A percentile compares a stretch with the other conserved stretches of the same genome.
These are phyloP conservation scores for Rusavskia elegans DNA, from an alignment of 495 filamentous ascomycete genomes.

Conservation along the genomic window DNA sequence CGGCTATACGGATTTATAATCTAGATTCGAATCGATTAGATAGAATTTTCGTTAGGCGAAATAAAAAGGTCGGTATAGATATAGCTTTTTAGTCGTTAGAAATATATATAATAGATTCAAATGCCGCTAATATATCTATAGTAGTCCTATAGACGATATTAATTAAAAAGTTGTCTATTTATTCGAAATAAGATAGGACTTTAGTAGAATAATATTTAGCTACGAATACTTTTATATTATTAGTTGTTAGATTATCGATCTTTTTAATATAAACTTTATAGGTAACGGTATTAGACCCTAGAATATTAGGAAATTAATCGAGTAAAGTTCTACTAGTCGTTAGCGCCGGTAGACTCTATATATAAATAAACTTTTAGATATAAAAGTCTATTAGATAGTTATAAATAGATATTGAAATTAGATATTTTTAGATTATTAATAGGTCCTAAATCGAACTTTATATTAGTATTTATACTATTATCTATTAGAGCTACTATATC, in stretches of 20 bases:
- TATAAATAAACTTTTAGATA: background rate
- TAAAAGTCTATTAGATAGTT: too few species aligned
- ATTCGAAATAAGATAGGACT: slow-evolving; percentile 52
- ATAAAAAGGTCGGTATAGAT: slow-evolving; percentile 23
- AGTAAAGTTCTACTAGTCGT: background rate
- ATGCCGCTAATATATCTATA: slow-evolving; percentile 52
- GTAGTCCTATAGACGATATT: slow-evolving; percentile 63
- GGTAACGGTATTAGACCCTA: slow-evolving; percentile 17
- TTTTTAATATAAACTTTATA: slow-evolving; percentile 70
- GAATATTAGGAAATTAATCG: background rate
- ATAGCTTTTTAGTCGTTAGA: slow-evolving; percentile 21
- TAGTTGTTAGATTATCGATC: slow-evolving; percentile 63
- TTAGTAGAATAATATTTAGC: slow-evolving; percentile 41
- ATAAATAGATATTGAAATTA: background rate
- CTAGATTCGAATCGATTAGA: slow-evolving; percentile 48
- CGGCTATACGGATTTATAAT: slow-evolving; percentile 58
- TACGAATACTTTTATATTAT: slow-evolving; percentile 58
- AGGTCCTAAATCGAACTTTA: slow-evolving; percentile 25
- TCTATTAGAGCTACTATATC: slow-evolving; percentile 5
- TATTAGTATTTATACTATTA: slow-evolving; percentile 26
- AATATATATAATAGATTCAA: slow-evolving; percentile 40
- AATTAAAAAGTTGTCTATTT: slow-evolving; percentile 88
- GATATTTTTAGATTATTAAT: slow-evolving; percentile 7
- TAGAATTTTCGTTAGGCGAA: slow-evolving; percentile 46
- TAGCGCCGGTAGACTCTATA: background rate